Percentiles rank a stretch among this genome's conserved stretches.
These are phyloP conservation scores for Paraphoma chrysanthemicola DNA, from an alignment of 2,329 filamentous ascomycete species.

Conservation along the genomic window DNA sequence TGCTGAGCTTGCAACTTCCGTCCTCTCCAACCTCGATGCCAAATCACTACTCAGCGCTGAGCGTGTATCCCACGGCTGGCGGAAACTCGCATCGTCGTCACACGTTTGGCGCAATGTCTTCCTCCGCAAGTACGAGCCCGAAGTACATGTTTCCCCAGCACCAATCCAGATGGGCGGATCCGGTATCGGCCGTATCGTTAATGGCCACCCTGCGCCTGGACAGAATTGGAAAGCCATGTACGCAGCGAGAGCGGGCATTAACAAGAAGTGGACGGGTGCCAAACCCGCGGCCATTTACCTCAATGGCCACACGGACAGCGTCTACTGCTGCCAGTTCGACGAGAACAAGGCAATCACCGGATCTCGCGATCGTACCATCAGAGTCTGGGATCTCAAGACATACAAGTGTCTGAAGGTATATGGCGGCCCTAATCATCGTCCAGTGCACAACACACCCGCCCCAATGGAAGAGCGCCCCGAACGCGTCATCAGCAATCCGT, in stretches of 20 bases:
- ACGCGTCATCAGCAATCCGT: conserved; percentile 53
- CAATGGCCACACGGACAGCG: conserved; percentile 91
- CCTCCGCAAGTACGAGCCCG: conserved; percentile 59
- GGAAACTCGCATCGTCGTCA: conserved; percentile 60
- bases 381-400: conserved; percentile 93
- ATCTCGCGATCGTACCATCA: conserved; percentile 92
- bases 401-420: conserved; percentile 86
- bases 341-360: conserved; percentile 98
- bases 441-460: conserved; percentile 55
- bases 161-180: conserved; percentile 59
- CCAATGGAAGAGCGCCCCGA: conserved; percentile 50
- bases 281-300: conserved; percentile 85
- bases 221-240: conserved; percentile 91
- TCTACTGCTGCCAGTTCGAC: conserved; percentile 98
- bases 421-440: conserved; percentile 73
- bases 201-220: conserved; percentile 55
- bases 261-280: conserved; percentile 79
- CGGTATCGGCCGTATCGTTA: conserved; percentile 59
- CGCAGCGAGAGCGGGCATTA: conserved; percentile 75
- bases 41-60: conserved; percentile 62
- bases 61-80: conserved; percentile 65
- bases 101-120: conserved; percentile 71
- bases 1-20: conserved; percentile 64
- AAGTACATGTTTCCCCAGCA: conserved; percentile 53
- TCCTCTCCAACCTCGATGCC: conserved; percentile 67